These are phyloP conservation scores for Trichoderma guizhouense DNA, from an alignment of 2,329 filamentous ascomycete species.

Conservation along the genomic window DNA sequence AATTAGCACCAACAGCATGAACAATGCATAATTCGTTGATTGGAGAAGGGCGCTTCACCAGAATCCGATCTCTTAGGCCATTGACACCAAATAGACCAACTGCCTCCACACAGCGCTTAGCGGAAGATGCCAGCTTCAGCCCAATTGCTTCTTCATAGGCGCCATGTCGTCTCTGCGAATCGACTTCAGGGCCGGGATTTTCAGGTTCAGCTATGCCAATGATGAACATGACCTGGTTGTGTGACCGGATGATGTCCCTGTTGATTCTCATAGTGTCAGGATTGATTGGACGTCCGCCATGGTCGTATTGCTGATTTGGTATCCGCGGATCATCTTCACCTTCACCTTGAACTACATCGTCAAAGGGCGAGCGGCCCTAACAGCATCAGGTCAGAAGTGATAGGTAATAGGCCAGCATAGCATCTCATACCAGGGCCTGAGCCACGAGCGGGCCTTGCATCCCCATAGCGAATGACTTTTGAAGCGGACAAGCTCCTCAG, in stretches of 20 bases:
- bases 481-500: not conserved
- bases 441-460: constrained; percentile 55
- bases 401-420: not conserved
- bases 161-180: constrained; percentile 42
- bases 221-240: constrained; percentile 62
- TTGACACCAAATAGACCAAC: constrained; percentile 51
- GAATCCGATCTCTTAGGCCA: constrained; percentile 52
- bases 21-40: not conserved
- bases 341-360: constrained; percentile 52
- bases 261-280: constrained; percentile 53
- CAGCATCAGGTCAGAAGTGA: not conserved
- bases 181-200: constrained; percentile 40
- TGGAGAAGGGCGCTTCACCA: constrained; percentile 36
- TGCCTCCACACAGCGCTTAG: constrained; percentile 35
- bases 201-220: constrained; percentile 61
- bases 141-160: constrained; percentile 49
- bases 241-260: constrained; percentile 55
- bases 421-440: constrained; percentile 48
- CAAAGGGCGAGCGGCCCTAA: constrained; percentile 59
- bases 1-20: not conserved
- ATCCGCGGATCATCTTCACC: constrained; percentile 41
- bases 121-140: constrained; percentile 35
- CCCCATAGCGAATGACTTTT: constrained; percentile 41
- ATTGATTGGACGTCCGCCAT: constrained; percentile 54
- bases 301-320: constrained; percentile 50